These are phyloP conservation scores for Starmerella stellata DNA, from an alignment of 805 yeast genomes.

Conservation along the genomic window DNA sequence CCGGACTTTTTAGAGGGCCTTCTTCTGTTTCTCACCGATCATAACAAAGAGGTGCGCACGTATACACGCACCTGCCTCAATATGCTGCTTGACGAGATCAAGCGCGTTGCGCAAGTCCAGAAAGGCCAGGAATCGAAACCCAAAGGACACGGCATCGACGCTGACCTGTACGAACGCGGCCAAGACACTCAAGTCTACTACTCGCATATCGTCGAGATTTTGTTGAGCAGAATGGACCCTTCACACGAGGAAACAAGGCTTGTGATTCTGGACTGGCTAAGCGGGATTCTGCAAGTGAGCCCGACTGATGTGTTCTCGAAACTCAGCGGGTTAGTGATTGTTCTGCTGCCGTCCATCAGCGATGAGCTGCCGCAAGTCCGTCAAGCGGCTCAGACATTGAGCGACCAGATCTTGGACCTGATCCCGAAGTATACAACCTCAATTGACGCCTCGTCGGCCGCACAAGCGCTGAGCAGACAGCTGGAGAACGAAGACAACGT, in stretches of 20 bases:
- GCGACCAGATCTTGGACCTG: constrained; percentile 36
- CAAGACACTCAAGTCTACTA: constrained; percentile 73
- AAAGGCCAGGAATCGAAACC: background rate
- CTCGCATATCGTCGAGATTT: constrained; percentile 59
- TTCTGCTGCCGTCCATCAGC: constrained; percentile 45
- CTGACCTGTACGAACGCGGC: constrained; percentile 36
- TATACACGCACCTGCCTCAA: constrained; percentile 67
- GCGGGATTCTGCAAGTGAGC: constrained; percentile 49
- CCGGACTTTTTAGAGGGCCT: constrained; percentile 82
- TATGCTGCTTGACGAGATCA: constrained; percentile 60
- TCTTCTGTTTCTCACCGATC: constrained; percentile 58
- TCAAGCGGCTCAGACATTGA: constrained; percentile 39
- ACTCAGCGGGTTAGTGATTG: constrained; percentile 56
- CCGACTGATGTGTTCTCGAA: constrained; percentile 59
- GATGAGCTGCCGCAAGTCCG: constrained; percentile 33
- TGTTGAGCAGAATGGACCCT: constrained; percentile 62
- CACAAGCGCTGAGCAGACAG: constrained; percentile 55
- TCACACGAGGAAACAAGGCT: constrained; percentile 60
- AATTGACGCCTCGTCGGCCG: constrained; percentile 40
- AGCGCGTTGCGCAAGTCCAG: constrained; percentile 54
- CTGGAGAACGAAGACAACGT: constrained; percentile 58
- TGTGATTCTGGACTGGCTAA: constrained; percentile 69
- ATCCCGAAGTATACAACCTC: constrained; percentile 25
- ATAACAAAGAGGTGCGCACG: constrained; percentile 71
- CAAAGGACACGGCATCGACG: constrained; percentile 5